Evolutionary conservation across 129 eudicot genomes (phyloP), one percentile per base, ranked within the genome.

Genomic region (Escallonia herrerae): DNA sequence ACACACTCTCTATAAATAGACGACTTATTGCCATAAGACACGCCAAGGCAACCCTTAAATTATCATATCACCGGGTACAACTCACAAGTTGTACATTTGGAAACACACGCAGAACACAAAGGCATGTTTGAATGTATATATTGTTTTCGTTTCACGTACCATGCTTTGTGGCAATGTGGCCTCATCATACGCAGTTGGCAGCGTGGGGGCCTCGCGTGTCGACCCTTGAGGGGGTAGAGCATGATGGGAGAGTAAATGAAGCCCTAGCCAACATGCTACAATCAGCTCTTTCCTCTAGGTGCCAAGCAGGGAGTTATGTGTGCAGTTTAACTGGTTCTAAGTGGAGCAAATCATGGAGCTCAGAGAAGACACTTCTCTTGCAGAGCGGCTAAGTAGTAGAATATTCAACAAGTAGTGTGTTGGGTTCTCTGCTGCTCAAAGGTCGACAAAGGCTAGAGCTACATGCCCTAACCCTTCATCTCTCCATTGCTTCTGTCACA

Each of bases 231-330:
- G 70, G 70, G 3, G 59, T 40, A 33, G 50, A 53, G 14, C 61
- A 42, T 66, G 61, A 66, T 66, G 62, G 62, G 49, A 54, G 70
- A 66, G 60, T 66, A 53, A 60, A n/a, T 40, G 65, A 66, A 51
- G 22, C 38, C 51, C 54, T 11, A 3, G 3, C 8, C 12, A 65
- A 66, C 70, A 66, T 66, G 70, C 40, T 14, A 52, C 50, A 40
- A 50, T 52, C 41, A 22, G 33, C 33, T 22, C 33, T 22, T 1
- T 22, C 33, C 33, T 53, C n/a, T 22, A 66, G 51, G 54, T 66
- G 70, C 70, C 70, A 54, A 60, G 42, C 61, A 53, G n/a, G 13
- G 1, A 66, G 40, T 66, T 41, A 66, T 52, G 70, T 52, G 51
- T 66, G 52, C 15, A 66, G 70, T 8, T 40, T 7, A 65, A 33